These are phyloP conservation scores for Mortierella sp. DNA, from an alignment of 371 early-diverging fungal genomes.

Conservation along the genomic window DNA sequence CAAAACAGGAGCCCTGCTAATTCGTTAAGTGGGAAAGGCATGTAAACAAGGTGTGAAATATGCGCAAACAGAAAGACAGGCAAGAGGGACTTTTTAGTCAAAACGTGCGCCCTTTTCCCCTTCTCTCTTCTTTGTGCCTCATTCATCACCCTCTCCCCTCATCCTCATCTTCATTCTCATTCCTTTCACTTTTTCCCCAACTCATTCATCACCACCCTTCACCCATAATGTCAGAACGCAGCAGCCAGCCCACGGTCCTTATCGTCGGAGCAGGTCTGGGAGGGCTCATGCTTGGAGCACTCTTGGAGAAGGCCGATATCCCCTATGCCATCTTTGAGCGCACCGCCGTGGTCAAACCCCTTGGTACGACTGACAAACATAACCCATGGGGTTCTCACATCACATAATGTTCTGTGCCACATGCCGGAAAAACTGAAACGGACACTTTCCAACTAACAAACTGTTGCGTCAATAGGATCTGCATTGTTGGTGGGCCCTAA, in stretches of 20 bases:
- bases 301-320: background rate
- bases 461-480: background rate
- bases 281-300: constrained; percentile 10
- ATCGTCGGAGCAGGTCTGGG: constrained; percentile 4
- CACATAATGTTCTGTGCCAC: background rate
- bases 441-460: background rate
- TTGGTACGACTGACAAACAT: background rate
- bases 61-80: background rate
- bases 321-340: constrained; percentile 8
- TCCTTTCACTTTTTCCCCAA: background rate
- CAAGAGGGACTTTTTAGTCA: background rate
- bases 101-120: background rate
- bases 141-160: background rate
- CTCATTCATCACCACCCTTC: background rate
- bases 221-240: background rate
- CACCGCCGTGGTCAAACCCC: background rate
- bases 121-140: background rate
- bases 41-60: background rate
- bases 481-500: background rate
- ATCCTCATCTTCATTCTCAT: background rate
- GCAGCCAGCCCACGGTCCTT: background rate
- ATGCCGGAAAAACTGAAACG: background rate
- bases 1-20: background rate
- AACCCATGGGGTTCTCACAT: background rate
- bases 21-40: background rate